A percentile compares a stretch with the other conserved stretches of the same genome.
phyloP scores from a whole-genome alignment of 768 basidiomycete species.

The Naganishia friedmannii region DNA sequence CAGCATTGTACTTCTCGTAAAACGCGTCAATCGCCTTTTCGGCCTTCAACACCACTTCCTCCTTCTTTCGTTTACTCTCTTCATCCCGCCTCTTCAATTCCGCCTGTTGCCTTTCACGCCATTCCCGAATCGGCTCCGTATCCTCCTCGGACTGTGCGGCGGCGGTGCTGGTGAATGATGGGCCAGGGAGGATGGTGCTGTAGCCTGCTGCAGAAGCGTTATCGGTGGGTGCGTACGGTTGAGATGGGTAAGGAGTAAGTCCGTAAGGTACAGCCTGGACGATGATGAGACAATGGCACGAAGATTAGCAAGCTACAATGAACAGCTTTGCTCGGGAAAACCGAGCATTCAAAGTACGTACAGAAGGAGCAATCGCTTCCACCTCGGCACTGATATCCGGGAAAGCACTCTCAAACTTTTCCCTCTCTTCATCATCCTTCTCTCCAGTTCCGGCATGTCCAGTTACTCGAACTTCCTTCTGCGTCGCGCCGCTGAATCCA shows the following conservation, averaged over 20 bases:
- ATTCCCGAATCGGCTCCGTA: constrained; percentile 61
- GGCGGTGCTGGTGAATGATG: constrained; percentile 37
- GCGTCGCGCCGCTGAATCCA: background rate
- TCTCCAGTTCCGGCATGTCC: constrained; percentile 45
- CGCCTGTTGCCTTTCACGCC: constrained; percentile 79
- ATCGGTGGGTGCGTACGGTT: constrained; percentile 35
- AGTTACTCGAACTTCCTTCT: constrained; percentile 42
- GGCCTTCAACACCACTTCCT: constrained; percentile 78
- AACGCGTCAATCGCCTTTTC: constrained; percentile 52
- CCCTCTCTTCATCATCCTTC: constrained; percentile 41
- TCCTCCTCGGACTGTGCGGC: constrained; percentile 39
- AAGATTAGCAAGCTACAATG: background rate
- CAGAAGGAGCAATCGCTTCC: constrained; percentile 38
- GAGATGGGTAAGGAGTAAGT: constrained; percentile 45
- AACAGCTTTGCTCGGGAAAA: background rate
- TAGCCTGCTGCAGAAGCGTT: constrained; percentile 28
- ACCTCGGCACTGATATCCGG: constrained; percentile 46
- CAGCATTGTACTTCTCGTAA: constrained; percentile 61
- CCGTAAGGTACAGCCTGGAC: constrained; percentile 42
- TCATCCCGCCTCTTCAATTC: constrained; percentile 83
- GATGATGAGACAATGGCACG: background rate
- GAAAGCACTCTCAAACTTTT: constrained; percentile 48
- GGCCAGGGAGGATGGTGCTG: constrained; percentile 47
- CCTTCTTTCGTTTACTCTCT: constrained; percentile 68
- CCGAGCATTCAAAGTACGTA: constrained; percentile 18